A percentile compares a stretch with the other conserved stretches of the same genome.
These are phyloP conservation scores for Schoenoplectus triqueter DNA, from an alignment of 202 grass and related monocot genomes.

Conservation along the genomic window DNA sequence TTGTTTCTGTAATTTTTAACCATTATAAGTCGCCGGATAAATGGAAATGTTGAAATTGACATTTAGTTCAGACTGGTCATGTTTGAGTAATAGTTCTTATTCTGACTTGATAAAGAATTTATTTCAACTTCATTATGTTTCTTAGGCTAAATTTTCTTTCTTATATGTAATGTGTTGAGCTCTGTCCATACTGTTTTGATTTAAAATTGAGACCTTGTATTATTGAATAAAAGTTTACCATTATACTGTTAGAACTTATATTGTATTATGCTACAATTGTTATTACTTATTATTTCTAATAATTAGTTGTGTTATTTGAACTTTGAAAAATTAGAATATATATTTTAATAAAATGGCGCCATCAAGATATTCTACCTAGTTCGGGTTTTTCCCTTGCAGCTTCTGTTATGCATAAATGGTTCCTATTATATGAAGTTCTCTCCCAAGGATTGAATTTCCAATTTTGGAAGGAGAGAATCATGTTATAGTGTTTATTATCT, in stretches of 20 bases:
- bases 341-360: not conserved
- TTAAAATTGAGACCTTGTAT: not conserved
- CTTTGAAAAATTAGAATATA: not conserved
- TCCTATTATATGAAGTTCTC: not conserved
- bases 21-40: not conserved
- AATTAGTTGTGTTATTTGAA: not conserved
- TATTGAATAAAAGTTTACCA: not conserved
- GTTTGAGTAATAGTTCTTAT: not conserved
- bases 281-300: not conserved
- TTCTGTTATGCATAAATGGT: not conserved
- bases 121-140: not conserved
- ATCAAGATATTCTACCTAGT: constrained; percentile 5
- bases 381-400: not conserved
- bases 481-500: not conserved
- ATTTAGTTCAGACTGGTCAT: not conserved
- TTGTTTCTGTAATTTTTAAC: not conserved
- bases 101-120: not conserved
- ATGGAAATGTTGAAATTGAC: not conserved
- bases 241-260: not conserved
- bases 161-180: not conserved
- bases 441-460: too few relatives aligned
- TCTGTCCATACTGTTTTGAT: not conserved
- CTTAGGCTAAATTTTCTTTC: not conserved
- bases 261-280: not conserved
- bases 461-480: too few relatives aligned